Conservation (phyloP, 148 eudicot genomes). For the Rheum nobile region DNA sequence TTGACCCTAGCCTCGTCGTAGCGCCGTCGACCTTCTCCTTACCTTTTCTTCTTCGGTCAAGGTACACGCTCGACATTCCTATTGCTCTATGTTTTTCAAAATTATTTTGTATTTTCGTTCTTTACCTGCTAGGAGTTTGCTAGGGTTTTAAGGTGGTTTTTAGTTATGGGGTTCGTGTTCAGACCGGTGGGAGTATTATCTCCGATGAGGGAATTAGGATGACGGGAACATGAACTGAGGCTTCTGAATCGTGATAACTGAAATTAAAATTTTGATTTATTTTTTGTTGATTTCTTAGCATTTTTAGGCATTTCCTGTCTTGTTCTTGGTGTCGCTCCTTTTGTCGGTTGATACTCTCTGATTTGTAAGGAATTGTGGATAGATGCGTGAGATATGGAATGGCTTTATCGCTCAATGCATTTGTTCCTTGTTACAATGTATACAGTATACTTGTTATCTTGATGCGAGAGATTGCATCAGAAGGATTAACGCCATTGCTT, state of each 20-base stretch:
- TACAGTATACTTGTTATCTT: background rate
- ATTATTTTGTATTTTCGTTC: background rate
- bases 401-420: background rate
- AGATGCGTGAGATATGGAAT: background rate
- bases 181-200: background rate
- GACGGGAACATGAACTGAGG: background rate
- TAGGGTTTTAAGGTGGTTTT: conserved; percentile 1
- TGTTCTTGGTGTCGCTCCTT: background rate
- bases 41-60: conserved; percentile 1
- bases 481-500: background rate
- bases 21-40: conserved; percentile 3
- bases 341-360: background rate
- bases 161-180: background rate
- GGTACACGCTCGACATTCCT: background rate
- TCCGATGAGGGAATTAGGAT: background rate
- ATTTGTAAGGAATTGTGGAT: background rate
- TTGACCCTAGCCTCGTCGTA: background rate
- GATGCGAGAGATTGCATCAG: background rate
- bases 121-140: background rate
- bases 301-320: background rate
- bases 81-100: background rate
- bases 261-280: background rate
- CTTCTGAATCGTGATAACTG: background rate
- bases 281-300: background rate
- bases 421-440: background rate